Conservation (phyloP, 371 early-diverging fungal species). For the Nematocida displodere region DNA sequence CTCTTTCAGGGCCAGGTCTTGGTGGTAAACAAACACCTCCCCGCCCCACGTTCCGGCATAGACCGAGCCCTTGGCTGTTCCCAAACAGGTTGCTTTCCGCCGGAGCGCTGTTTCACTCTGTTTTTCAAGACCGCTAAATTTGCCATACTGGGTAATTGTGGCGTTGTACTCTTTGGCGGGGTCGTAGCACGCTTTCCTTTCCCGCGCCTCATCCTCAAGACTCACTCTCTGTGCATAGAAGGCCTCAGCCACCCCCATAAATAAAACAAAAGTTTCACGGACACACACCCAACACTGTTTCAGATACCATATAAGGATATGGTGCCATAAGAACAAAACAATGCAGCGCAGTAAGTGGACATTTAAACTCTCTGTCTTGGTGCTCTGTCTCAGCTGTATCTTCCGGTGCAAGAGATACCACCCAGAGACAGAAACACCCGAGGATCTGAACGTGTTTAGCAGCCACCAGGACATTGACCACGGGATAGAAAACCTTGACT, state of each 20-base stretch:
- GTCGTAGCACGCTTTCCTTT: background rate
- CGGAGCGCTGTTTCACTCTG: background rate
- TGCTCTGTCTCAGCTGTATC: too few species aligned
- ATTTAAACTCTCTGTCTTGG: too few species aligned
- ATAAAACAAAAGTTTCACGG: constrained; percentile 42
- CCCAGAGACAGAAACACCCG: background rate
- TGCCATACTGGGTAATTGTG: background rate
- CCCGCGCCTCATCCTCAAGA: background rate
- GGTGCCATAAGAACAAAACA: background rate
- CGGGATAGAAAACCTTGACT: background rate
- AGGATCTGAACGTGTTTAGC: constrained; percentile 12
- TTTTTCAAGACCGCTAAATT: background rate
- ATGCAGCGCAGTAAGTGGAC: background rate
- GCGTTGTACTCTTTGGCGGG: constrained; percentile 5
- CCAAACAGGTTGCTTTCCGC: background rate
- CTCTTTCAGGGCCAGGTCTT: background rate
- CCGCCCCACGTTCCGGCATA: constrained; percentile 7
- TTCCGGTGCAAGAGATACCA: too few species aligned
- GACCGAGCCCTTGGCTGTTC: background rate
- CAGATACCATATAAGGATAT: constrained; percentile 33
- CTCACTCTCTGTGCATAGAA: background rate
- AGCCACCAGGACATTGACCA: background rate
- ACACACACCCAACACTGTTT: constrained; percentile 25
- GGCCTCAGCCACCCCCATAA: background rate
- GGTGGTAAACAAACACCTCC: constrained; percentile 28